Evolutionary conservation across 2,329 filamentous ascomycete species (phyloP).

Genomic region (Aspergillus sp.): DNA sequence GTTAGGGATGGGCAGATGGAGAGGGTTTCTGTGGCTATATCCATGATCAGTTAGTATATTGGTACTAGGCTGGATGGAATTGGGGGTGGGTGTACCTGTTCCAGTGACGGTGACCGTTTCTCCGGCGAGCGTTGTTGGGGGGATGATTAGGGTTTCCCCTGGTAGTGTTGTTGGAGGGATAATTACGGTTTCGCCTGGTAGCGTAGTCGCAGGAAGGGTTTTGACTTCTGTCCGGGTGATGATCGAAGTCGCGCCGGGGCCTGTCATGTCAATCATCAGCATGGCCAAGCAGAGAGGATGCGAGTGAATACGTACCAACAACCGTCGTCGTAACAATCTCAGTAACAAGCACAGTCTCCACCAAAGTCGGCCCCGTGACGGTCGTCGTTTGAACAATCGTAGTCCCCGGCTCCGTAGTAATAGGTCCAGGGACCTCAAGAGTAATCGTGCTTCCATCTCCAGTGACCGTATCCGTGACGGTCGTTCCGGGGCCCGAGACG

Average conservation of each 20-base stretch:
- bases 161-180: not conserved
- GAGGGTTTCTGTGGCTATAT: constrained; percentile 19
- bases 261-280: not conserved
- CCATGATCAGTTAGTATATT: no score
- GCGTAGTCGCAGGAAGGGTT: not conserved
- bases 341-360: constrained; percentile 16
- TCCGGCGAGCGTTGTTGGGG: not conserved
- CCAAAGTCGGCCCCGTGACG: constrained; percentile 22
- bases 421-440: not conserved
- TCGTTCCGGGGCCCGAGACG: not conserved
- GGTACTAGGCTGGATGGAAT: not conserved
- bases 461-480: not conserved
- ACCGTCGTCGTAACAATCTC: constrained; percentile 24
- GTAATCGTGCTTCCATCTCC: not conserved
- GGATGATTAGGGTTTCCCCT: not conserved
- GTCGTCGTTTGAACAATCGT: constrained; percentile 14
- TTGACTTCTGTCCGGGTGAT: constrained; percentile 8
- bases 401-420: not conserved
- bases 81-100: not conserved
- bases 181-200: not conserved
- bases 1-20: constrained; percentile 36
- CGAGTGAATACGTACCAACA: constrained; percentile 10
- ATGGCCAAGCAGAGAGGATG: no score
- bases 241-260: constrained; percentile 4
- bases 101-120: not conserved